phyloP scores from a whole-genome alignment of 75 land plant genomes.

The Azolla pinnata region DNA sequence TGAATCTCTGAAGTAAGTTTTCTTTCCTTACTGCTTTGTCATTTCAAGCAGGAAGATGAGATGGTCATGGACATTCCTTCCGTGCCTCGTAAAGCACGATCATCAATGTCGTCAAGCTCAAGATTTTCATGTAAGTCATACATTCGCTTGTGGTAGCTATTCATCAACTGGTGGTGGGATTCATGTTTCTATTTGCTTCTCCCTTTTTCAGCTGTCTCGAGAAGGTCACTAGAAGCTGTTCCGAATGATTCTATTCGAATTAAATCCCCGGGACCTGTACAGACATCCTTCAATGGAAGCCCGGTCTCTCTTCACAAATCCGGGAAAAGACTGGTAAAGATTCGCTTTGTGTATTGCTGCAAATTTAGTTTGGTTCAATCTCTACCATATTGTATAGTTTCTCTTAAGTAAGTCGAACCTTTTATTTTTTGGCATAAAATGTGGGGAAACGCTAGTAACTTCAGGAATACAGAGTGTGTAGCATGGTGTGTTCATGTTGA shows the following conservation, averaged over 20 bases:
- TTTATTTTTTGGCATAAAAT: no score
- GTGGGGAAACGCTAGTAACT: no score
- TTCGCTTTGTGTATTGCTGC: no score
- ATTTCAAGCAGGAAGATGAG: slow-evolving; percentile 17
- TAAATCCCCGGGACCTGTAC: neutral
- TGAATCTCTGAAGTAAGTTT: neutral
- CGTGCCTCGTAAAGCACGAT: slow-evolving; percentile 33
- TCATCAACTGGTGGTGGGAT: neutral
- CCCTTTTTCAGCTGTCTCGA: neutral
- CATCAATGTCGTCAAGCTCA: slow-evolving; percentile 18
- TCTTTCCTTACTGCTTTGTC: neutral
- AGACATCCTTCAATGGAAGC: neutral
- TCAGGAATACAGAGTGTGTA: no score
- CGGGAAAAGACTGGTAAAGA: neutral
- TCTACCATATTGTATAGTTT: no score
- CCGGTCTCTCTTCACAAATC: neutral
- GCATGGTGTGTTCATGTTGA: no score
- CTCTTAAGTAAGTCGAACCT: no score
- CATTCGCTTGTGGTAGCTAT: neutral
- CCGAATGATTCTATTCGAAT: neutral
- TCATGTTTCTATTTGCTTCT: neutral
- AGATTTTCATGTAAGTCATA: slow-evolving; percentile 1
- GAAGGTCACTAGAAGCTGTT: neutral
- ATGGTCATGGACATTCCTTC: slow-evolving; percentile 22
- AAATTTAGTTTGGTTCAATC: no score